Evolutionary conservation across 257 asterid genomes (phyloP).

Genomic region (Craterostigma plantagineum): DNA sequence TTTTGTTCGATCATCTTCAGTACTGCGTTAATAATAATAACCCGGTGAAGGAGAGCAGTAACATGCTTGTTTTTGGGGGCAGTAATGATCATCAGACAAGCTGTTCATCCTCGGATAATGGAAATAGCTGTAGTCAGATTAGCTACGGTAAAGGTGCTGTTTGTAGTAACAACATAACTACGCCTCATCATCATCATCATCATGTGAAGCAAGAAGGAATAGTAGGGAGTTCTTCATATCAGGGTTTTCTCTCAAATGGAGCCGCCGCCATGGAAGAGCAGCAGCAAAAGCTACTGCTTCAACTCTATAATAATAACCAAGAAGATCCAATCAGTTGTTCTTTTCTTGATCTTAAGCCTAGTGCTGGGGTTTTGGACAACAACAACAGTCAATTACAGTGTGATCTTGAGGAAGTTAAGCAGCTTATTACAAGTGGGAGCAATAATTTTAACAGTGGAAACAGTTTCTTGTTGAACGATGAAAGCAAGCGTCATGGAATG

Average conservation of each 20-base stretch:
- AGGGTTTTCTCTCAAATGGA: slow-evolving; percentile 4
- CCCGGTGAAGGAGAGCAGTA: slow-evolving; percentile 14
- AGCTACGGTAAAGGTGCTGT: slow-evolving; percentile 1
- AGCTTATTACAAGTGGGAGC: slow-evolving; percentile 15
- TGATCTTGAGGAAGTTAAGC: slow-evolving; percentile 53
- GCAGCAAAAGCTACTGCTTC: too few relatives aligned
- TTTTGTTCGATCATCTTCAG: slow-evolving; percentile 10
- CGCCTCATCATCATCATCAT: too few relatives aligned
- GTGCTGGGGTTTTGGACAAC: slow-evolving; percentile 3
- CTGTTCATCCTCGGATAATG: slow-evolving; percentile 56
- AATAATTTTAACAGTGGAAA: neutral
- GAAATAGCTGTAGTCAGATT: too few relatives aligned
- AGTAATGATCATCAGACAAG: slow-evolving; percentile 12
- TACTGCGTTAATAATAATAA: slow-evolving; percentile 12
- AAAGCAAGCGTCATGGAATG: slow-evolving; percentile 24
- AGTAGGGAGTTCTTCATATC: slow-evolving; percentile 5
- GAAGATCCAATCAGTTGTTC: slow-evolving; percentile 8
- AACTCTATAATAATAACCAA: neutral
- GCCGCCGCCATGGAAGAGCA: too few relatives aligned
- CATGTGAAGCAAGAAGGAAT: slow-evolving; percentile 23
- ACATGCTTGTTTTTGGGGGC: slow-evolving; percentile 36
- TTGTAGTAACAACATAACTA: neutral
- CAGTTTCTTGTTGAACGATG: slow-evolving; percentile 26
- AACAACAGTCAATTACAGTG: slow-evolving; percentile 18
- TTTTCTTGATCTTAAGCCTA: slow-evolving; percentile 4